phyloP scores from a whole-genome alignment of 768 basidiomycete genomes.

The Brasilioporus rufonigricans region DNA sequence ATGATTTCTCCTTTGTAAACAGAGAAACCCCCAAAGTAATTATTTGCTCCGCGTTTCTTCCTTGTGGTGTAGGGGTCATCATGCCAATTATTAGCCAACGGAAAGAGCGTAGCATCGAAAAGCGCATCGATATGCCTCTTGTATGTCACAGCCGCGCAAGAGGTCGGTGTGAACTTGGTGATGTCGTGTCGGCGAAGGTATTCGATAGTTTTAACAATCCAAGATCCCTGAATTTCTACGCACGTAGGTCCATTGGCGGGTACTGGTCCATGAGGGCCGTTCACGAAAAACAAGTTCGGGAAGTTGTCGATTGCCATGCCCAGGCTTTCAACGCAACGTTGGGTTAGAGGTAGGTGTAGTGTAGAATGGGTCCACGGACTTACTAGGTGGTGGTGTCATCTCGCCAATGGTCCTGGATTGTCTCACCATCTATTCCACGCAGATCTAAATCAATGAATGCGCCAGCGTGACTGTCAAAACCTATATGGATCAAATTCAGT shows the following conservation, averaged over 20 bases:
- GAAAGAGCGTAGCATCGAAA: slow-evolving; percentile 6
- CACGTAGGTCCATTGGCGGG: slow-evolving; percentile 11
- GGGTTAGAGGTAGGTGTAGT: no score
- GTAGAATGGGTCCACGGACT: background rate
- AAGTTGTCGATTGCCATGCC: slow-evolving; percentile 15
- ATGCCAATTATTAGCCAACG: slow-evolving; percentile 3
- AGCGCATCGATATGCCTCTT: slow-evolving; percentile 8
- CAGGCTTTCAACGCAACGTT: background rate
- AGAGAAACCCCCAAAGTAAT: slow-evolving; percentile 1
- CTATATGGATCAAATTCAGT: background rate
- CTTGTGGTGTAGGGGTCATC: no score
- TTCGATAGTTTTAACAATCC: slow-evolving; percentile 13
- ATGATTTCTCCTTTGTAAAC: slow-evolving; percentile 9
- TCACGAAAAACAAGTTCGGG: no score
- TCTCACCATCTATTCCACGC: slow-evolving; percentile 7
- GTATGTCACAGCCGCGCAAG: slow-evolving; percentile 4
- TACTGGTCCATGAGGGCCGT: slow-evolving; percentile 15
- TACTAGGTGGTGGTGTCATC: slow-evolving; percentile 17
- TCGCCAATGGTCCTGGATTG: slow-evolving; percentile 15
- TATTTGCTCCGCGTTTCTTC: slow-evolving; percentile 7
- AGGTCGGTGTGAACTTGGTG: slow-evolving; percentile 10
- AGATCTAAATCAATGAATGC: slow-evolving; percentile 8
- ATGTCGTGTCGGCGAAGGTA: slow-evolving; percentile 6
- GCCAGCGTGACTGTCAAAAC: slow-evolving; percentile 5
- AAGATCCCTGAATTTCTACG: slow-evolving; percentile 4